phyloP scores from a whole-genome alignment of 306 rosid species.

The Astragalus membranaceus region DNA sequence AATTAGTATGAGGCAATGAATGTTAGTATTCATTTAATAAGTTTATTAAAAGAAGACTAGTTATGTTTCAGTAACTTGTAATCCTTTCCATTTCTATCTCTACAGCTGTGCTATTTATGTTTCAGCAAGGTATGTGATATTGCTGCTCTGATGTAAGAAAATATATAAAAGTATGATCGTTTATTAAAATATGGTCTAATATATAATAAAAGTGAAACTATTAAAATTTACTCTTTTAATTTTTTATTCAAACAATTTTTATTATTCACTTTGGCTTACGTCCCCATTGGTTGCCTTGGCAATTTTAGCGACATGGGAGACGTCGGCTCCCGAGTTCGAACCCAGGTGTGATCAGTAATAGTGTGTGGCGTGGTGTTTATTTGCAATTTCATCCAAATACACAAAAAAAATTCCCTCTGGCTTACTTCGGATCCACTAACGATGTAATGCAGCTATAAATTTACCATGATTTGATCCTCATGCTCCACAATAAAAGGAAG shows the following conservation, averaged over 20 bases:
- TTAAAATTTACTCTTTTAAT: not conserved
- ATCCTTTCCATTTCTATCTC: not conserved
- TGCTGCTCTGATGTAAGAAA: not conserved
- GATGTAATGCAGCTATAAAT: not conserved
- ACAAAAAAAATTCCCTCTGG: no score
- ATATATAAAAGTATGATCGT: not conserved
- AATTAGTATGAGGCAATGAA: not conserved
- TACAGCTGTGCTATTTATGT: not conserved
- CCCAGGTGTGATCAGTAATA: no score
- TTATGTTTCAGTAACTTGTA: not conserved
- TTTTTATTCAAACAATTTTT: no score
- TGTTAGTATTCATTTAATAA: not conserved
- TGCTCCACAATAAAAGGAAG: not conserved
- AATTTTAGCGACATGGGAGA: no score
- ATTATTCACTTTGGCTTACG: no score
- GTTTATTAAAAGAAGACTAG: not conserved
- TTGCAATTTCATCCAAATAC: no score
- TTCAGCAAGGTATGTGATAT: not conserved
- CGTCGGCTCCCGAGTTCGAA: no score
- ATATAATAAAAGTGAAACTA: not conserved
- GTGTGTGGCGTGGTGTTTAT: no score
- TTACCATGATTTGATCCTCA: not conserved
- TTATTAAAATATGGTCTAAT: not conserved
- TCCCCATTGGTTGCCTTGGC: no score
- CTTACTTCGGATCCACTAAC: not conserved